Evolutionary conservation across 345 rosid genomes (phyloP).

Genomic region (Aurinia saxatilis): DNA sequence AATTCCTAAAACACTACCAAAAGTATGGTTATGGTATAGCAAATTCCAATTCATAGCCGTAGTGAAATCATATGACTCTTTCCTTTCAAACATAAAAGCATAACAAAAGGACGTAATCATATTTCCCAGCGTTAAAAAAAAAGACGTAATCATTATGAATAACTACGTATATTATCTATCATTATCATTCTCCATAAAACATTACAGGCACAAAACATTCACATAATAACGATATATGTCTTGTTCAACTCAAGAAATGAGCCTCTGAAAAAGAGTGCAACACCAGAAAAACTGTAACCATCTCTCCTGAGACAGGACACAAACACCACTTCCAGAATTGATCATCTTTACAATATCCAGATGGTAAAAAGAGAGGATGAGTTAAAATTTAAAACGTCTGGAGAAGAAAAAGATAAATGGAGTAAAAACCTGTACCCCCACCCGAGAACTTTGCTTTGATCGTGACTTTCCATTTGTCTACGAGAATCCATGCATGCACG

Average conservation of each 20-base stretch:
- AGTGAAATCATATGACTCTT: too few relatives aligned
- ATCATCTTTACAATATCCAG: slow-evolving; percentile 23
- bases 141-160: too few relatives aligned
- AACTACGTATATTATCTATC: too few relatives aligned
- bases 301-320: slow-evolving; percentile 9
- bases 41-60: too few relatives aligned
- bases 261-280: background rate
- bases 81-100: too few relatives aligned
- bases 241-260: slow-evolving; percentile 6
- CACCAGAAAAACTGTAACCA: background rate
- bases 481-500: slow-evolving; percentile 37
- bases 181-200: background rate
- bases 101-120: too few relatives aligned
- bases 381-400: background rate
- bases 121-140: too few relatives aligned
- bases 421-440: slow-evolving; percentile 17
- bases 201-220: background rate
- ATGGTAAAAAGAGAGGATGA: background rate
- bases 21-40: too few relatives aligned
- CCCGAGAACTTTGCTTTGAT: slow-evolving; percentile 9
- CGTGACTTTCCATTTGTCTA: slow-evolving; percentile 29
- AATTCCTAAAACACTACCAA: too few relatives aligned
- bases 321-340: slow-evolving; percentile 20
- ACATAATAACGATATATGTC: slow-evolving; percentile 1
- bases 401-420: background rate